Evolutionary conservation across 805 yeast genomes (phyloP), one percentile per base, ranked within the genome.

Genomic region (Myxozyma nipponensis): DNA sequence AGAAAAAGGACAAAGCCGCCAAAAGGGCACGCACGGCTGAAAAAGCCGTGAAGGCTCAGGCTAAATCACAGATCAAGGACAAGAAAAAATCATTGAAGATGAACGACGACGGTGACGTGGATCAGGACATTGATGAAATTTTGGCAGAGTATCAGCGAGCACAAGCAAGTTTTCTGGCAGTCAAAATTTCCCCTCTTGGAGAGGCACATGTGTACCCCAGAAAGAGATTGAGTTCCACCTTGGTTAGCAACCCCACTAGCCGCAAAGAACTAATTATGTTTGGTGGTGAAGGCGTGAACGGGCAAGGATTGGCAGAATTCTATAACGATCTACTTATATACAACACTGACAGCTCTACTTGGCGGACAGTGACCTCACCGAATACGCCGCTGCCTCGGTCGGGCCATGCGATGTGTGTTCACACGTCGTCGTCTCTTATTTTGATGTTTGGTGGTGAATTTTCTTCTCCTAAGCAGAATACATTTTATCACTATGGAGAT

Each of bases 371-470:
- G 58, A 72, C 83, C 1, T 87, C 96, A 1, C 86, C 85, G 61
- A 91, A 91, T 64, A 69, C 95, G 0, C 98, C 98, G 15, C 77
- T 90, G 64, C 96, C 96, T 1, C 73, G 98, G 56, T 86, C 95
- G 0, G 88, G 96, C 0, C 96, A 95, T 60, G 86, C 95, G 1
- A 86, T 90, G 87, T 83, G 90, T 55, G 83, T 86, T 0, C 98
- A 91, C 68, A 95, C 96, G 1, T 80, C 89, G 1, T 37, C 54
- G 2, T 98, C 98, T 9, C 72, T 90, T 1, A 77, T 87, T 24
- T 66, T 91, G 52, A 69, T 91, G 73, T 93, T 88, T 70, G 98
- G 98, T 44, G 98, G 98, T 62, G 98, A 91, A 69, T 91, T 93
- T 62, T 86, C 96, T 1, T 86, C 95, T 15, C 98, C 98, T 2